Evolutionary conservation across 1,139 yeast genomes (phyloP), one percentile per base, ranked within the genome.

Genomic region (Taphrina communis): DNA sequence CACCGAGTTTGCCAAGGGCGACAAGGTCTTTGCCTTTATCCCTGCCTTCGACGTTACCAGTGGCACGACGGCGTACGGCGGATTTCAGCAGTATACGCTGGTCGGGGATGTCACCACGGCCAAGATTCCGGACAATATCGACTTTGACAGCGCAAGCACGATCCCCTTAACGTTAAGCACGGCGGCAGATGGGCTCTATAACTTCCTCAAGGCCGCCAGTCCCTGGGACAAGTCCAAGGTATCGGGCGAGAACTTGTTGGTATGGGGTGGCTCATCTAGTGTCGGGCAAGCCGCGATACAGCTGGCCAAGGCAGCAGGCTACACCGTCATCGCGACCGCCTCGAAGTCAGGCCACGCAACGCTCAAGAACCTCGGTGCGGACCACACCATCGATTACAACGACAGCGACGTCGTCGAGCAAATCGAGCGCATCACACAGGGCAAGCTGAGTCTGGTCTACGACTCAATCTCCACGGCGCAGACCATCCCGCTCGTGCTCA

Each of bases 261-360:
- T 87, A 61, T 87, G 88, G 86, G 90, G 90, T 73, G 88, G 87
- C 66, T 81, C 88, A 11, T 80, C 86, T 19, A 81, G 87, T 14
- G 81, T 86, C 6, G 89, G 89, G 11, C 80, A 80, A 66, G 68
- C 83, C 62, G 88, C 88, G 7, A 82, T 85, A 69, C 88, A 86
- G 75, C 75, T 84, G 48, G 88, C 86, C 72, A 75, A 79, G 65
- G 75, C 82, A 12, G 82, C 80, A 67, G 88, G 88, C 1, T 78
- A 83, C 71, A 82, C 82, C 38, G 88, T 87, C 38, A 77, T 85
- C 69, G 79, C 87, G 31, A 84, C 85, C 19, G 86, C 88, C 14
- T 82, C 86, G 1, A 75, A 79, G 61, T 81, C 81, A 73, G 80
- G 85, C 75, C 79, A 79, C 70, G 81, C 78, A 11, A 75, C 75